Evolutionary conservation across 495 filamentous ascomycete species (phyloP), one percentile per base, ranked within the genome.

Genomic region (Aspergillus asperescens): DNA sequence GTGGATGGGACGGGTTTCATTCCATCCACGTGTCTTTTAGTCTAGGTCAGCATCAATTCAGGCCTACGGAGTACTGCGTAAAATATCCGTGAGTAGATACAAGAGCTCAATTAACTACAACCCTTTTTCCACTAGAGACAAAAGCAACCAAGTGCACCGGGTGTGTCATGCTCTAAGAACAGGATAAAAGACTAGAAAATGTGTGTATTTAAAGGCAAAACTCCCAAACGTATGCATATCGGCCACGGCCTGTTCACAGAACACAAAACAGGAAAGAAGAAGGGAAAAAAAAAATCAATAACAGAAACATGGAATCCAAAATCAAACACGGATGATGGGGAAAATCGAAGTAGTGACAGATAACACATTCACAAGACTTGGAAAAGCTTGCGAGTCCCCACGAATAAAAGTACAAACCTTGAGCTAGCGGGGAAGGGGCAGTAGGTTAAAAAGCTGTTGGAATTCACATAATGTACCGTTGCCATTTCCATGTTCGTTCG

Each of bases 221-320:
- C 50, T 48, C 46, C 46, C n/a, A 48, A 40, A 58, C 28, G 19
- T 39, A 56, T 56, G 54, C 48, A 50, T 56, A 39, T 41, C 22
- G 32, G 44, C 45, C 31, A 48, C 44, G 32, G 19, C 16, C 32
- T 54, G 51, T 35, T 35, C 32, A 40, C 4, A 40, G 27, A 29
- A 29, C 5, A 29, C 27, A 35, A 20, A 16, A 40, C 18, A 20
- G 8, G 18, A 40, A 16, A 15, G 28, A 49, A 46, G 24, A 46
- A 32, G 18, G 22, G 18, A 46, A 18, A 43, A 28, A 28, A 18
- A 16, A 23, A 18, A 37, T 3, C 7, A 37, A n/a, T 35, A 35
- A 31, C 29, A 35, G 15, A 35, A n/a, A 35, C 32, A 15, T 35
- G 32, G n/a, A 35, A 35, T 35, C 32, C 32, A 35, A 35, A 16